Conservation (phyloP, 108 stramenopile genomes). For the Nitzschia putrida region DNA sequence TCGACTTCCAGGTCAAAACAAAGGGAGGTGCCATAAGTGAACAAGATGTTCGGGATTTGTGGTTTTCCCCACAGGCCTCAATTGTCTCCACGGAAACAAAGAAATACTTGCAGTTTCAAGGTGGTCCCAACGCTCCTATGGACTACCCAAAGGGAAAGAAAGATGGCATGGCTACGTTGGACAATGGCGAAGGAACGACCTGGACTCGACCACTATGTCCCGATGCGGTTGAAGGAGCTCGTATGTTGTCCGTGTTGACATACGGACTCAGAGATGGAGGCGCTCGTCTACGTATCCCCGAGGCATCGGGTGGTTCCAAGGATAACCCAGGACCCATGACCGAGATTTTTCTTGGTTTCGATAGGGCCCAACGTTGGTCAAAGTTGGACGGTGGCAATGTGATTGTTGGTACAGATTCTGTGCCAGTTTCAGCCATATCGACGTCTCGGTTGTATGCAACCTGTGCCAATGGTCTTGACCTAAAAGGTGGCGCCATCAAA, state of each 20-base stretch:
- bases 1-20: no score
- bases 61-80: background rate
- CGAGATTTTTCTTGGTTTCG: slow-evolving; percentile 10
- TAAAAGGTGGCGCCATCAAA: slow-evolving; percentile 52
- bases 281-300: slow-evolving; percentile 26
- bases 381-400: slow-evolving; percentile 15
- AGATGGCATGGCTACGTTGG: slow-evolving; percentile 1
- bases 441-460: slow-evolving; percentile 34
- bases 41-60: slow-evolving; percentile 31
- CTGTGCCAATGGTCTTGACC: slow-evolving; percentile 65
- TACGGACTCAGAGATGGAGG: slow-evolving; percentile 54
- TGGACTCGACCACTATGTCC: slow-evolving; percentile 56
- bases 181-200: slow-evolving; percentile 1
- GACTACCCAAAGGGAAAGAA: slow-evolving; percentile 1
- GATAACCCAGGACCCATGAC: slow-evolving; percentile 20
- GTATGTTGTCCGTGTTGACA: slow-evolving; percentile 67
- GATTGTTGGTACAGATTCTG: slow-evolving; percentile 32
- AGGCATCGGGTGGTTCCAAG: slow-evolving; percentile 18
- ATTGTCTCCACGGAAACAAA: background rate
- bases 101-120: background rate
- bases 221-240: slow-evolving; percentile 76
- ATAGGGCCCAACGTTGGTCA: slow-evolving; percentile 33
- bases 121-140: background rate
- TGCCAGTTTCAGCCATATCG: slow-evolving; percentile 41
- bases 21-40: slow-evolving; percentile 33